Evolutionary conservation across 2,329 filamentous ascomycete genomes (phyloP).

Genomic region (Fusarium protoensiforme): DNA sequence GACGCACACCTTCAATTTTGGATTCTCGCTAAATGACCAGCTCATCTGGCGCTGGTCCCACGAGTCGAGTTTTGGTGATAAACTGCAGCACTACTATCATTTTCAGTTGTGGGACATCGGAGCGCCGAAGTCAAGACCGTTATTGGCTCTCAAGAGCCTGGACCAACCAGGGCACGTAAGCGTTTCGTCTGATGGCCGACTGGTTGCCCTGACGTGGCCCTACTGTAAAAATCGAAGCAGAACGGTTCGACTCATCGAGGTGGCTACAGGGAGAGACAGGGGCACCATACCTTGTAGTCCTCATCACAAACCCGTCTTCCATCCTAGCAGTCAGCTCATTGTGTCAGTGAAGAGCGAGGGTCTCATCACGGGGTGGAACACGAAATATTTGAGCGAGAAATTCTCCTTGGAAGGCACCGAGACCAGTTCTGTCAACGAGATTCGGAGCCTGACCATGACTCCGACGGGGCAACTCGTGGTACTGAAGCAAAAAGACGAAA

Average conservation of each 20-base stretch:
- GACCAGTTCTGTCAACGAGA: neutral
- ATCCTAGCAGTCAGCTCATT: neutral
- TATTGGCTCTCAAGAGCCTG: neutral
- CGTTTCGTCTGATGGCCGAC: neutral
- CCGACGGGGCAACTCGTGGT: neutral
- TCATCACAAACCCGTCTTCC: neutral
- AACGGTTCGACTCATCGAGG: neutral
- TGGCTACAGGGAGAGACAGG: neutral
- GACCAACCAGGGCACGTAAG: neutral
- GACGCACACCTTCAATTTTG: neutral
- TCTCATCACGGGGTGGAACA: neutral
- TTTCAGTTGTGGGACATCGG: neutral
- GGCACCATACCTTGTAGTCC: neutral
- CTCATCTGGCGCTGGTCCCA: neutral
- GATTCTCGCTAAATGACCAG: neutral
- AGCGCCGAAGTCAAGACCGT: neutral
- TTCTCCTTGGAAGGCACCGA: neutral
- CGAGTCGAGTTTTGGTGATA: too few species aligned
- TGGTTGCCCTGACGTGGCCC: neutral
- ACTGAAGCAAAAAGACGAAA: neutral
- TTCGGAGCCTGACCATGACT: neutral
- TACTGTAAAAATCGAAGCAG: neutral
- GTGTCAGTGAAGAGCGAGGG: neutral
- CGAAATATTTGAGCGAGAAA: neutral
- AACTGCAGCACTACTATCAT: neutral